A percentile compares a stretch with the other conserved stretches of the same genome.
These are phyloP conservation scores for Pseudonitzschia multiseries DNA, from an alignment of 108 stramenopile species.

Conservation along the genomic window DNA sequence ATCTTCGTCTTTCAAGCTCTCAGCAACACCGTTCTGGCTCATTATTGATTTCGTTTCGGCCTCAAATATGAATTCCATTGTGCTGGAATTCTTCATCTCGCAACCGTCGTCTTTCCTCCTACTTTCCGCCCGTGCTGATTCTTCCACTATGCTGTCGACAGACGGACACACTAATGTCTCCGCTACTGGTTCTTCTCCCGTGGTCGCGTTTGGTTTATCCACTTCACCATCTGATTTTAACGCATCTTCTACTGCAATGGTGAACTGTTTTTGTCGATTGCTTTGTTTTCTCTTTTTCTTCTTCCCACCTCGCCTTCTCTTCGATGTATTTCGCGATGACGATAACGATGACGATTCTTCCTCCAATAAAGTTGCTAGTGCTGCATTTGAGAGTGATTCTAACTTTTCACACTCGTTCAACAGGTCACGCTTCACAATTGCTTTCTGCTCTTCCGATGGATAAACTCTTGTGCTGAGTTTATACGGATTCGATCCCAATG, in stretches of 20 bases:
- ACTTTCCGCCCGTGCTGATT: neutral
- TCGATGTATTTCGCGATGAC: neutral
- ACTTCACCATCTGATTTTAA: no score
- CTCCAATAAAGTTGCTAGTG: neutral
- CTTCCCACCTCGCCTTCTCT: neutral
- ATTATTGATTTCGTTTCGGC: neutral
- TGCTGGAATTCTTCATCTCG: neutral
- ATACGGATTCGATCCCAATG: neutral
- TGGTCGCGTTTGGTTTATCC: no score
- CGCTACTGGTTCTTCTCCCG: no score
- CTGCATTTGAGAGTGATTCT: neutral
- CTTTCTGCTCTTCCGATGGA: constrained; percentile 2
- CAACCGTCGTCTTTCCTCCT: neutral
- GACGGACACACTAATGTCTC: neutral
- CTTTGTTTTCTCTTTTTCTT: neutral
- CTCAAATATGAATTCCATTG: neutral
- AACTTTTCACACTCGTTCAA: neutral
- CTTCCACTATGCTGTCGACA: neutral
- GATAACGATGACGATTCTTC: neutral
- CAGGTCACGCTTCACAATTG: neutral
- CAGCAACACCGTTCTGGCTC: no score
- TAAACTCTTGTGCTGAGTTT: neutral
- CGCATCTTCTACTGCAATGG: no score
- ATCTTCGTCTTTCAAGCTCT: no score
- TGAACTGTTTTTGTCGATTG: no score